Base-by-base conservation (phyloP, 352 stramenopile species). In the Phytophthora sansomeana region DNA sequence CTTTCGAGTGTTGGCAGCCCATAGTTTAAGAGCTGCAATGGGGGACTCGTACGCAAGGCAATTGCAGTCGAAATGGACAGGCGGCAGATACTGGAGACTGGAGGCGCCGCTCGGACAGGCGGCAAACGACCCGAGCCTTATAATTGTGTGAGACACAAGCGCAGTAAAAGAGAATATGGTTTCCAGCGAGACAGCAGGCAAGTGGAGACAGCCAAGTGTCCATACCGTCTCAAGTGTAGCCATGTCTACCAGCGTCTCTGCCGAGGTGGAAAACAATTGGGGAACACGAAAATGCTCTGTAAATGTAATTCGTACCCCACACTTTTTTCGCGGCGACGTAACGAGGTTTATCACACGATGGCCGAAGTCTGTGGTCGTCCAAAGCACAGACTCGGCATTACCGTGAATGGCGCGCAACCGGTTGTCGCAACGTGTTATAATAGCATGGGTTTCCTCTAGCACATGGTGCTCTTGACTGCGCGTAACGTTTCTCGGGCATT, bases 1-100 rank as follows among this genome's bases (percentile, higher is more conserved):
- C 72, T 60, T 83, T 92, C 49, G 83, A 92, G 63, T 92, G 51
- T 62, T 63, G 76, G 69, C 83, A 92, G 21, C 83, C 83, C 83
- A 92, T 92, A 24, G 48, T 30, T 47, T 14, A 43, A 29, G 41
- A 56, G 33, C 26, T 57, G 52, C 58, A 72, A 59, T 43, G 58
- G 30, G 17, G 8, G 48, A 53, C 61, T 53, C 16, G 44, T 7
- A 49, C 9, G 14, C 17, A 55, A 43, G 33, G 39, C 33, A 14
- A 39, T 66, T 26, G 32, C 47, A 24, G 32, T 41, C 29, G 48
- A 59, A 51, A 46, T 58, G 57, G 68, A 76, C 63, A 76, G 68
- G 47, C 64, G 49, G 32, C 21, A 32, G 16, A 60, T 43, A 58
- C 29, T 58, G 17, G 33, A 65, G 52, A 69, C 52, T 53, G 33